Evolutionary conservation across 2,329 filamentous ascomycete genomes (phyloP).

Genomic region (Cladophialophora bantiana): DNA sequence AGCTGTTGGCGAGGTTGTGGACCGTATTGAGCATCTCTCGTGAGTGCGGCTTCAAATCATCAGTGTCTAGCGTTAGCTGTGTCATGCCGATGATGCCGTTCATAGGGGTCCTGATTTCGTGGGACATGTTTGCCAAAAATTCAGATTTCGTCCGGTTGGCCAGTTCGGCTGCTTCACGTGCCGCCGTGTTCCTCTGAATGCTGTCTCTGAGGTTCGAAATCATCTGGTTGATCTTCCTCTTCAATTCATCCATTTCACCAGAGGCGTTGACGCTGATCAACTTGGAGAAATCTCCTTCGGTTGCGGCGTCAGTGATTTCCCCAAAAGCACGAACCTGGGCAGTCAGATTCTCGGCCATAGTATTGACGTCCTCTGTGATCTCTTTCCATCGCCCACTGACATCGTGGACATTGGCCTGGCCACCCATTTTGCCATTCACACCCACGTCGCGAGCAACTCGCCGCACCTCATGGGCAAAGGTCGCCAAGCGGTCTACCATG

Average conservation of each 20-base stretch:
- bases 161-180: conserved; percentile 92
- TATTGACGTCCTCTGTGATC: conserved; percentile 96
- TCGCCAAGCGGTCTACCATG: conserved; percentile 95
- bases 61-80: conserved; percentile 91
- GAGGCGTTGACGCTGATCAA: conserved; percentile 96
- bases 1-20: conserved; percentile 92
- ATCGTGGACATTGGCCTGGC: conserved; percentile 91
- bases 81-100: conserved; percentile 99
- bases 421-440: conserved; percentile 97
- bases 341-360: conserved; percentile 85
- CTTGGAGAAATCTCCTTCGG: conserved; percentile 96
- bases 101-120: conserved; percentile 97
- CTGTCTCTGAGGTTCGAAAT: conserved; percentile 93
- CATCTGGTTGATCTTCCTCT: conserved; percentile 99
- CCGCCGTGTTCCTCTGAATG: conserved; percentile 95
- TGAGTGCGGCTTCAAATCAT: conserved; percentile 92
- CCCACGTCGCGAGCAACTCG: conserved; percentile 95
- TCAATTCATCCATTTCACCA: conserved; percentile 98
- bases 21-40: conserved; percentile 99
- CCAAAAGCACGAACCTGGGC: conserved; percentile 97
- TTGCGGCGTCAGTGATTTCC: conserved; percentile 97
- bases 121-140: conserved; percentile 98
- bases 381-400: conserved; percentile 97
- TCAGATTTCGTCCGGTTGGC: conserved; percentile 99
- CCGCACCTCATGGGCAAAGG: conserved; percentile 96